Evolutionary conservation across 2,329 filamentous ascomycete genomes (phyloP).

Genomic region (Calonectria pseudoturangicola): DNA sequence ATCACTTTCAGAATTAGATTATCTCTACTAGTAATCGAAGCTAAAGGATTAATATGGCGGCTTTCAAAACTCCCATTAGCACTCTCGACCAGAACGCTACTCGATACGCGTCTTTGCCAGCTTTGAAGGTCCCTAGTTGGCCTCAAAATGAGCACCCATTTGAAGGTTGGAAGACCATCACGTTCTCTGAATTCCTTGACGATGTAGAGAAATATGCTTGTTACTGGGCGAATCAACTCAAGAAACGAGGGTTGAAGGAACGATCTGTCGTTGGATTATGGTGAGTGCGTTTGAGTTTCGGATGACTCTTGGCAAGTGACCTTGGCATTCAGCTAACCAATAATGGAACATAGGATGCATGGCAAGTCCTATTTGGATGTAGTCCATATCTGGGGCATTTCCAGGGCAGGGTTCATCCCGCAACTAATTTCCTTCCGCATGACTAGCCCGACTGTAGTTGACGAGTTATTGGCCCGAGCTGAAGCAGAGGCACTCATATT

Average conservation of each 20-base stretch:
- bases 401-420: constrained; percentile 48
- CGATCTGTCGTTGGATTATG: constrained; percentile 48
- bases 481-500: constrained; percentile 42
- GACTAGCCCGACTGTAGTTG: constrained; percentile 44
- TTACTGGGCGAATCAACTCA: constrained; percentile 42
- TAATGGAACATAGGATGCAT: constrained; percentile 39
- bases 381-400: constrained; percentile 45
- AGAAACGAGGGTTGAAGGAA: background rate
- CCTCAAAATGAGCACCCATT: background rate
- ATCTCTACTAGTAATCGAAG: background rate
- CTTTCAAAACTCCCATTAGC: background rate
- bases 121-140: constrained; percentile 40
- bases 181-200: constrained; percentile 34
- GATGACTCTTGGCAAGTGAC: too few relatives aligned
- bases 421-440: constrained; percentile 47
- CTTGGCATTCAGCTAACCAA: background rate
- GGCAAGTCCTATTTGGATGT: constrained; percentile 43
- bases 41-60: background rate
- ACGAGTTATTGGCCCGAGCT: constrained; percentile 39
- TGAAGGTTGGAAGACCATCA: constrained; percentile 39
- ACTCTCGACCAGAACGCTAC: background rate
- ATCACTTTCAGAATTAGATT: too few relatives aligned
- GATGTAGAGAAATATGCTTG: constrained; percentile 40
- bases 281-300: constrained; percentile 6
- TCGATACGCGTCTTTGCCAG: constrained; percentile 23